These are phyloP conservation scores for Calonectria pteridis DNA, from an alignment of 2,329 filamentous ascomycete species.

Conservation along the genomic window DNA sequence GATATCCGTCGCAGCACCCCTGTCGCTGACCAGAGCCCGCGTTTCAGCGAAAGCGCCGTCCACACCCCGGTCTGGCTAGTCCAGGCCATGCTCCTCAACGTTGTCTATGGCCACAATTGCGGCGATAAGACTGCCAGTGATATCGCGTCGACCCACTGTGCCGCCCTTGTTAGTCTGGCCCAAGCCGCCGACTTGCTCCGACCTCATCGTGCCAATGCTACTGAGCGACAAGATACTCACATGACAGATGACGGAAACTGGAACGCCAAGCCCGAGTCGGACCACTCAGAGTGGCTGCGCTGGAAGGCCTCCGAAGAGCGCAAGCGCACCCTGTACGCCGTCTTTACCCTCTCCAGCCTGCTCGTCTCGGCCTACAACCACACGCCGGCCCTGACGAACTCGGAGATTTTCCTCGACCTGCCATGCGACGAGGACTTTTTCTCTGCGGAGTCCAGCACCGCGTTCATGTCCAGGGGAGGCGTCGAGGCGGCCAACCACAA, in stretches of 20 bases:
- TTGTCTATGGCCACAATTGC: conserved; percentile 95
- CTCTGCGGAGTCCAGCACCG: conserved; percentile 83
- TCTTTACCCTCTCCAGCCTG: conserved; percentile 92
- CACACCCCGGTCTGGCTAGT: conserved; percentile 94
- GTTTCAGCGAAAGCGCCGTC: conserved; percentile 69
- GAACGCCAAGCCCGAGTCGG: conserved; percentile 62
- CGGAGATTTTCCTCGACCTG: conserved; percentile 88
- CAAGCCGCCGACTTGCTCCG: conserved; percentile 82
- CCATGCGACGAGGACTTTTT: conserved; percentile 96
- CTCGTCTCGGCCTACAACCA: conserved; percentile 95
- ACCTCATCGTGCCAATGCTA: conserved; percentile 58
- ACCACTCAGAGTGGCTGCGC: conserved; percentile 76
- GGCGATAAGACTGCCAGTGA: conserved; percentile 91
- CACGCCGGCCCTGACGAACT: conserved; percentile 90
- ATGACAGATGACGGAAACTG: conserved; percentile 67
- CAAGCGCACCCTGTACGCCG: conserved; percentile 90
- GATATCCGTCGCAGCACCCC: conserved; percentile 68
- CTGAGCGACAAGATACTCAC: conserved; percentile 66
- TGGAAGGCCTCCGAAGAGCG: conserved; percentile 93
- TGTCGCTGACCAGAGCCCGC: conserved; percentile 60
- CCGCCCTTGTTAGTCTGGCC: conserved; percentile 89
- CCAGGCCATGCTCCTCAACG: conserved; percentile 95
- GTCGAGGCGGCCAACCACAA: conserved; percentile 76
- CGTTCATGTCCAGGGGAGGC: conserved; percentile 84
- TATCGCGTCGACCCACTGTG: conserved; percentile 92